phyloP scores from a whole-genome alignment of 768 basidiomycete genomes.

The Mrakia hoshinonis region DNA sequence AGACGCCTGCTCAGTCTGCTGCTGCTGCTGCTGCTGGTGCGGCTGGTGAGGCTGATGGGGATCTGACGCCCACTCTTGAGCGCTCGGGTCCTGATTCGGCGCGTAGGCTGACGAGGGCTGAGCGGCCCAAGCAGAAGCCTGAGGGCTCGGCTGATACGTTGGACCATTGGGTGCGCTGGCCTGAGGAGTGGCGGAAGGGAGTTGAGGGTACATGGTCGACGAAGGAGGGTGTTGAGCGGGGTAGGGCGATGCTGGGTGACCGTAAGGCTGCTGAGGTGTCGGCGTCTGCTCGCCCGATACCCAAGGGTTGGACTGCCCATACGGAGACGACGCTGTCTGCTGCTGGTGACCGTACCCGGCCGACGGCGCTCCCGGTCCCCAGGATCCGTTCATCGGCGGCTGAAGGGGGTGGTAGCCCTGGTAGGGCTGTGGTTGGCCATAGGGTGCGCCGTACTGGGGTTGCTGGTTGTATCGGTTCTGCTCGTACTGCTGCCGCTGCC shows the following conservation, averaged over 20 bases:
- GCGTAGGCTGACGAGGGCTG: slow-evolving; percentile 7
- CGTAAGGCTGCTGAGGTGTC: slow-evolving; percentile 11
- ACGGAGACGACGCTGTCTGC: not conserved
- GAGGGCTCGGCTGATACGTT: not conserved
- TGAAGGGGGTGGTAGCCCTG: not conserved
- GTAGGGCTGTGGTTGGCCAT: not conserved
- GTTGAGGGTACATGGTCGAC: not conserved
- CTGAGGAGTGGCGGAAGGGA: not conserved
- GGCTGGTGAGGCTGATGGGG: not conserved
- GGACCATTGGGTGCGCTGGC: not conserved
- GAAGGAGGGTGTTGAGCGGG: not conserved
- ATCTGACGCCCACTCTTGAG: not conserved
- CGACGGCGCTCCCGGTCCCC: not conserved
- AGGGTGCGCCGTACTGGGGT: slow-evolving; percentile 19
- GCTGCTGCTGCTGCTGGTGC: not conserved
- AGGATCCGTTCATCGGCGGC: not conserved
- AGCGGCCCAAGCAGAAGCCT: not conserved
- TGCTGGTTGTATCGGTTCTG: slow-evolving; percentile 36
- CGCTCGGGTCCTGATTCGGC: not conserved
- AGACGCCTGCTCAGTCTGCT: not conserved
- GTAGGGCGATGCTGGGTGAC: not conserved
- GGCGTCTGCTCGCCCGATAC: not conserved
- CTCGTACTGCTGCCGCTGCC: slow-evolving; percentile 27
- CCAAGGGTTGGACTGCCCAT: not conserved
- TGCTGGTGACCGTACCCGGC: not conserved